Percentiles rank a stretch among this genome's conserved stretches.
Evolutionary conservation across 1,139 yeast species (phyloP).

Genomic region (Geotrichum bryndzae): DNA sequence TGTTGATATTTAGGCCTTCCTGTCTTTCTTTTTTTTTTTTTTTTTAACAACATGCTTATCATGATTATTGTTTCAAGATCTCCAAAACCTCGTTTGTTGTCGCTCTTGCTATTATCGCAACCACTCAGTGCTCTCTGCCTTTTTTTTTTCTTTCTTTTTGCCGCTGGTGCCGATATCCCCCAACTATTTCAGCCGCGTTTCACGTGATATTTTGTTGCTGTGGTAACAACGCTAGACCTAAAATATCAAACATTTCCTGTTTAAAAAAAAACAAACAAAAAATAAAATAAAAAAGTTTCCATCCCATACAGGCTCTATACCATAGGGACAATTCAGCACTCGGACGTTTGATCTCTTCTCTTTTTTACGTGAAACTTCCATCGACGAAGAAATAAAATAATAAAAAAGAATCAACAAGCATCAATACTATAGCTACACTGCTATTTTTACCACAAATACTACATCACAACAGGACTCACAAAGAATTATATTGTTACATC

Average conservation of each 20-base stretch:
- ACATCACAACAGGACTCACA: no score
- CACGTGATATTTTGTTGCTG: background rate
- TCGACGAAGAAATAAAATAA: background rate
- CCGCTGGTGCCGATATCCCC: background rate
- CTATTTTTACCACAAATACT: no score
- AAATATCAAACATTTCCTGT: background rate
- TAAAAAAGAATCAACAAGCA: background rate
- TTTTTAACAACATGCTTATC: no score
- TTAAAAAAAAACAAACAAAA: background rate
- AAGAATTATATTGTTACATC: no score
- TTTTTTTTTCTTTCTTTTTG: no score
- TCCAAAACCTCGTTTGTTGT: no score
- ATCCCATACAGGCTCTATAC: background rate
- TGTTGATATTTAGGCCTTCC: no score
- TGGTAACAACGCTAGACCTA: background rate
- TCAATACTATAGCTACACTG: background rate
- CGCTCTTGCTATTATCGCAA: no score
- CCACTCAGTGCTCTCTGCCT: background rate
- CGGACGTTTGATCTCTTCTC: background rate
- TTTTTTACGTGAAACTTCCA: background rate
- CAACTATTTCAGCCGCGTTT: background rate
- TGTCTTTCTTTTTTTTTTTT: no score
- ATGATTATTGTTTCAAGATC: no score
- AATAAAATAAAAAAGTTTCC: background rate
- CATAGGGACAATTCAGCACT: background rate